A percentile compares a stretch with the other conserved stretches of the same genome.
Conservation (phyloP, 1,284 basidiomycete genomes). For the Omphalotus olearius region DNA sequence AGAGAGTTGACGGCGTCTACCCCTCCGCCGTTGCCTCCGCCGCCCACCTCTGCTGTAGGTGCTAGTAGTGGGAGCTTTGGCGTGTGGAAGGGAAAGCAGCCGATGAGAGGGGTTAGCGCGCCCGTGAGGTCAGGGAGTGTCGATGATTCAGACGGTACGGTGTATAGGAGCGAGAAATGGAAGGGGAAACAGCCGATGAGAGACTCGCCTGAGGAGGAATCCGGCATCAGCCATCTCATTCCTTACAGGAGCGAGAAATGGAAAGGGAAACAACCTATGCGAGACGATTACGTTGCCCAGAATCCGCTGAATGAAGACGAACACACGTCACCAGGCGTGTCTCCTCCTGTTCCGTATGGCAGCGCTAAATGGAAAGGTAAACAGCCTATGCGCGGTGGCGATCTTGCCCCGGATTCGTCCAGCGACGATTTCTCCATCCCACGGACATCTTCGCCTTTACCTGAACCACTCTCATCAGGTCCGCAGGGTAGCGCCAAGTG, state of each 20-base stretch:
- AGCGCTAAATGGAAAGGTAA: not conserved
- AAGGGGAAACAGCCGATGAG: constrained; percentile 10
- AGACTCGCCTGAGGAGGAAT: not conserved
- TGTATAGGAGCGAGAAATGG: constrained; percentile 4
- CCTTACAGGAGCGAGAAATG: constrained; percentile 7
- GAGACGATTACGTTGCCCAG: not conserved
- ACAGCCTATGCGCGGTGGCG: not conserved
- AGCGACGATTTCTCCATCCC: not conserved
- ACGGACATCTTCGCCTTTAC: too few relatives aligned
- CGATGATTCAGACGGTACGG: too few relatives aligned
- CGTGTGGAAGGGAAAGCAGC: constrained; percentile 6
- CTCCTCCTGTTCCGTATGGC: not conserved
- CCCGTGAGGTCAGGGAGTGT: not conserved
- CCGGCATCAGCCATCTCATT: too few relatives aligned
- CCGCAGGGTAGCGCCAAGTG: not conserved
- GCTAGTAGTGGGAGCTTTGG: too few relatives aligned
- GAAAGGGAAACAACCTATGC: constrained; percentile 9
- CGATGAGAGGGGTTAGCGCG: not conserved
- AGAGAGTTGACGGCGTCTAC: not conserved
- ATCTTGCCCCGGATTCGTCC: not conserved
- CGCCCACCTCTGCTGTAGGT: too few relatives aligned
- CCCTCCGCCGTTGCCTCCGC: not conserved
- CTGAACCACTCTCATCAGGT: not conserved
- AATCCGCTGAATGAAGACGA: not conserved
- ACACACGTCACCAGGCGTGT: too few relatives aligned